phyloP scores from a whole-genome alignment of 768 basidiomycete genomes.

The Hypholoma sublateritium region DNA sequence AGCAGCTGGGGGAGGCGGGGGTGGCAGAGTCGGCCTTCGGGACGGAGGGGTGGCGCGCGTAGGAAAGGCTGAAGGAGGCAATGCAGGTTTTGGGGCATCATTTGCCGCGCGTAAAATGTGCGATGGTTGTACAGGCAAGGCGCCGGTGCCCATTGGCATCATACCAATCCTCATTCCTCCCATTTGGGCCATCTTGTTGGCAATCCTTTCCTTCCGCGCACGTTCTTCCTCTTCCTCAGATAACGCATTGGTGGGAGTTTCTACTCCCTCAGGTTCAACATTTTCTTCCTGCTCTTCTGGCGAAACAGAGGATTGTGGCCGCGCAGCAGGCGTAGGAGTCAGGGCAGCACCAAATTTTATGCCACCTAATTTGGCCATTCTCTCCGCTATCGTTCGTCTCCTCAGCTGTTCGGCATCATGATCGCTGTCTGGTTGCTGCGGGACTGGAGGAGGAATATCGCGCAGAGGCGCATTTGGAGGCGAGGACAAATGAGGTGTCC shows the following conservation, averaged over 20 bases:
- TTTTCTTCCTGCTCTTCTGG: constrained; percentile 24
- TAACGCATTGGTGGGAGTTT: constrained; percentile 21
- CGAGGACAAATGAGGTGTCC: constrained; percentile 1
- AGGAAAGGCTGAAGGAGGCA: constrained; percentile 8
- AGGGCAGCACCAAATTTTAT: constrained; percentile 79
- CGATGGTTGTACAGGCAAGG: constrained; percentile 30
- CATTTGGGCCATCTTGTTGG: constrained; percentile 52
- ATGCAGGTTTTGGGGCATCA: constrained; percentile 3
- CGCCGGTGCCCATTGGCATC: constrained; percentile 42
- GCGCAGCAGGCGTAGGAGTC: constrained; percentile 31
- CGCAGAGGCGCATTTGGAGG: background rate
- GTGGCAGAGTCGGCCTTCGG: constrained; percentile 23
- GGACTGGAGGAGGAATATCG: constrained; percentile 9
- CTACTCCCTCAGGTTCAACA: constrained; percentile 22
- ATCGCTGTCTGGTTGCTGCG: constrained; percentile 30
- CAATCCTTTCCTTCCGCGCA: constrained; percentile 53
- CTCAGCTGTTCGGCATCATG: constrained; percentile 52
- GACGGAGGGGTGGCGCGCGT: constrained; percentile 23
- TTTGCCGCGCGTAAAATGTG: constrained; percentile 24
- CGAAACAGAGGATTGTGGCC: constrained; percentile 35
- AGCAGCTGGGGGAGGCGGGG: constrained; percentile 22
- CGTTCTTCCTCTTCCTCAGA: constrained; percentile 65
- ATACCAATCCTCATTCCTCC: constrained; percentile 61
- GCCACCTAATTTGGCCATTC: constrained; percentile 93
- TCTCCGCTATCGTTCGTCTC: constrained; percentile 78